A percentile compares a stretch with the other conserved stretches of the same genome.
Conservation (phyloP, 2,329 filamentous ascomycete genomes). For the Fusarium illudens region DNA sequence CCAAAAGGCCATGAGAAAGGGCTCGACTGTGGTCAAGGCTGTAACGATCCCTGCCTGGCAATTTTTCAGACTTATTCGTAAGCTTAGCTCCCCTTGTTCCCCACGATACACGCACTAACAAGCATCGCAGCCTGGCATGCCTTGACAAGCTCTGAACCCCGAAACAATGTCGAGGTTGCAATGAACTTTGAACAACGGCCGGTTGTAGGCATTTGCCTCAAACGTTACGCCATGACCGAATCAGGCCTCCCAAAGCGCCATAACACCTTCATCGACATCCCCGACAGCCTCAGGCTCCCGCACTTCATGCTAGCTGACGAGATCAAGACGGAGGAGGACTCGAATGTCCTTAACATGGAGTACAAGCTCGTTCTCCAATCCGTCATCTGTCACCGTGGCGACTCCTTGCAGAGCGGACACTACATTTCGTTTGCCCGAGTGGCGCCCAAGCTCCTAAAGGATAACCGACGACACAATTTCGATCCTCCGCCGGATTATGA, state of each 20-base stretch:
- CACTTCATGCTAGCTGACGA: constrained; percentile 87
- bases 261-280: constrained; percentile 90
- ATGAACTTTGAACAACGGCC: constrained; percentile 86
- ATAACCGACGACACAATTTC: constrained; percentile 63
- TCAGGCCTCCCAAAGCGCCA: constrained; percentile 75
- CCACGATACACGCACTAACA: constrained; percentile 46
- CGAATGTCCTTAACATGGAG: constrained; percentile 78
- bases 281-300: constrained; percentile 79
- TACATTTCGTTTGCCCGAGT: constrained; percentile 88
- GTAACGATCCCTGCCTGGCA: constrained; percentile 97
- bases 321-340: constrained; percentile 64
- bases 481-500: constrained; percentile 72
- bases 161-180: constrained; percentile 81
- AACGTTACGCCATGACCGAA: constrained; percentile 79
- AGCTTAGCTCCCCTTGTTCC: constrained; percentile 48
- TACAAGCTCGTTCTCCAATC: constrained; percentile 94
- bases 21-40: constrained; percentile 71
- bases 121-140: constrained; percentile 81
- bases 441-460: constrained; percentile 67
- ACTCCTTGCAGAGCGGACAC: constrained; percentile 86
- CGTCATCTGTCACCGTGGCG: constrained; percentile 89
- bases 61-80: constrained; percentile 92
- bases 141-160: constrained; percentile 59
- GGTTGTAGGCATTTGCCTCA: constrained; percentile 90
- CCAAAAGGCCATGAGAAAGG: constrained; percentile 55